A percentile compares a stretch with the other conserved stretches of the same genome.
Evolutionary conservation across 306 rosid genomes (phyloP).

Genomic region (Crotalaria pallida): DNA sequence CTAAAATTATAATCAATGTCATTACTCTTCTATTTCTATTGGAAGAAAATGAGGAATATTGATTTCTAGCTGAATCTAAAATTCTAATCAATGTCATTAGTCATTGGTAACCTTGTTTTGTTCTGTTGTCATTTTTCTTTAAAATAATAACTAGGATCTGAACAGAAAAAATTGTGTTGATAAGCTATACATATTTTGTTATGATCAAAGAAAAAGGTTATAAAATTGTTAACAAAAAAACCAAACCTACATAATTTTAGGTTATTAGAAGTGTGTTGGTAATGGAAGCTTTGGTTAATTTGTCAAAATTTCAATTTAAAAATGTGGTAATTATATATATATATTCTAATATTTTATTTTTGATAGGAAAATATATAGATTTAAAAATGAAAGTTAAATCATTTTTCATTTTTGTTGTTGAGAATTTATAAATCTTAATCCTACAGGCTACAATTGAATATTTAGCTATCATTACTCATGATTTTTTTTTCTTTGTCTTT

Average conservation of each 20-base stretch:
- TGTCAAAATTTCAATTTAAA: not conserved
- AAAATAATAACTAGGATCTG: not conserved
- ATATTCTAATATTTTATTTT: too few relatives aligned
- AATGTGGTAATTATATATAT: not conserved
- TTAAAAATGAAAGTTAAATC: too few relatives aligned
- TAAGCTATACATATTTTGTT: not conserved
- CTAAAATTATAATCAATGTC: not conserved
- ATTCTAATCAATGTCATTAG: not conserved
- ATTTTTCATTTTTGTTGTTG: too few relatives aligned
- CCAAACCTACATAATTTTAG: not conserved
- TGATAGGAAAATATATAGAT: too few relatives aligned
- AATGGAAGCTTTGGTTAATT: not conserved
- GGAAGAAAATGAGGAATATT: not conserved
- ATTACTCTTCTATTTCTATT: constrained; percentile 2
- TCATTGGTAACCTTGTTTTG: not conserved
- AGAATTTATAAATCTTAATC: too few relatives aligned
- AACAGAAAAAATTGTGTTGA: not conserved
- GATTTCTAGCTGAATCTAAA: not conserved
- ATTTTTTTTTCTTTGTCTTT: not conserved
- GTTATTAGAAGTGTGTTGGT: not conserved
- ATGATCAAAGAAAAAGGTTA: not conserved
- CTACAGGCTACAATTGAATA: not conserved
- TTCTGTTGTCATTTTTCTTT: not conserved
- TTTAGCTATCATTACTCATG: too few relatives aligned
- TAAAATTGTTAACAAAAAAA: not conserved